Base-by-base conservation (phyloP, 2,329 filamentous ascomycete genomes). In the Bisporella sp. region DNA sequence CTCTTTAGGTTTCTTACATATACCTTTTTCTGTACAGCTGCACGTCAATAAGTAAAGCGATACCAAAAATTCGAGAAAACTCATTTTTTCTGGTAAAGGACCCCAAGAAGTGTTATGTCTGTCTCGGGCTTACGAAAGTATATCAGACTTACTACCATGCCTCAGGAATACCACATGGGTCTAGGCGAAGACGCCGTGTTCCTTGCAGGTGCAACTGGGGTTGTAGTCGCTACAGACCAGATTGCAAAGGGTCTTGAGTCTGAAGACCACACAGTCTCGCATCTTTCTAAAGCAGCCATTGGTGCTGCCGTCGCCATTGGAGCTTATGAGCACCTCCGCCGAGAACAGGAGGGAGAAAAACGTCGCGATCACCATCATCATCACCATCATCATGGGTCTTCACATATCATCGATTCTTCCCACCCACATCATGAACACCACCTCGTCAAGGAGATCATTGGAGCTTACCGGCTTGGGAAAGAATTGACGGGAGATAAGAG, bases 401-500 rank as follows among this genome's bases (percentile, higher is more conserved):
- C n/a, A n/a, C n/a, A n/a, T n/a, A n/a, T 45, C 41, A n/a, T 29
- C 37, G 9, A 31, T 46, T 32, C 32, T 31, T 4, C 33, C 33
- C 7, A 37, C 7, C 41, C 35, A 21, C 46, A 48, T 31, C 50
- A 52, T 33, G 31, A 49, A n/a, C 46, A 46, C 8, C 50, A 52
- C 30, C 13, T 52, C 8, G 11, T 48, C 28, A 46, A 52, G 29
- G 50, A 52, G 30, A 46, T 49, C 11, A 35, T 52, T 6, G 50
- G 50, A 21, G 50, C 50, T 12, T 52, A 52, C 33, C 31, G 31
- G 4, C 13, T 52, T 33, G 50, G 41, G 9, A 52, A 48, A 31
- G 50, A 52, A 30, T 6, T 52, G 9, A 6, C 49, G 30, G 50
- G 50, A 13, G 50, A 52, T 42, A 32, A 31, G 33, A 52, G 32